These are phyloP conservation scores for Rhodomyrtus tomentosa DNA, from an alignment of 345 rosid species.

Conservation along the genomic window DNA sequence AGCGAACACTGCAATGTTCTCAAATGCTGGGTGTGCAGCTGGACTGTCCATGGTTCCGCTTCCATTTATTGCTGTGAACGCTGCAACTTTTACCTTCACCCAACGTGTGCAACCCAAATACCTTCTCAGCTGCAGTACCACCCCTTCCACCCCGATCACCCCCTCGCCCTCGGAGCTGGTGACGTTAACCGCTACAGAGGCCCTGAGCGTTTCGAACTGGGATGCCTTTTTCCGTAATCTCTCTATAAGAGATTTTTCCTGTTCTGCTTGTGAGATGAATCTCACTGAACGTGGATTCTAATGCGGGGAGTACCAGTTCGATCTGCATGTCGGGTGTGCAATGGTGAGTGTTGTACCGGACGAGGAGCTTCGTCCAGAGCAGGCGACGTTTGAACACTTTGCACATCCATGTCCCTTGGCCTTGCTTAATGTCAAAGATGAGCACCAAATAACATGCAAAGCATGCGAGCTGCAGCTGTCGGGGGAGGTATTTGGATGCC, in stretches of 20 bases:
- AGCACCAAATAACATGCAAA: background rate
- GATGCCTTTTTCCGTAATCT: too few relatives aligned
- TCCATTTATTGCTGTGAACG: background rate
- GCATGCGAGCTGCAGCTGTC: background rate
- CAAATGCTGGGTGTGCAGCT: background rate
- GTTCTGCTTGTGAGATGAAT: background rate
- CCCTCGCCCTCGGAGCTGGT: background rate
- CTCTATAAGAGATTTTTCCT: too few relatives aligned
- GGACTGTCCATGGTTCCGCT: background rate
- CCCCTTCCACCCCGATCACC: background rate
- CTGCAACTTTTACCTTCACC: background rate
- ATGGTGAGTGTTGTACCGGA: background rate
- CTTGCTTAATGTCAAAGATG: accelerated
- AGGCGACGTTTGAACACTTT: background rate
- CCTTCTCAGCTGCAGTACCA: background rate
- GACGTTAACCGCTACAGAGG: background rate
- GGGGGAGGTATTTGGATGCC: background rate
- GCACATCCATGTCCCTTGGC: background rate
- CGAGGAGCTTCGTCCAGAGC: background rate
- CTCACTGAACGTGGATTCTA: background rate
- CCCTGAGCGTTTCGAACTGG: too few relatives aligned
- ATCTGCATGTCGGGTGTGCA: background rate
- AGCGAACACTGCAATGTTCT: background rate
- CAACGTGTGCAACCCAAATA: background rate
- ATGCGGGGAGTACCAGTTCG: background rate